Evolutionary conservation across 1,284 basidiomycete species (phyloP), one percentile per base, ranked within the genome.

Genomic region (Apiotrichum sp.): DNA sequence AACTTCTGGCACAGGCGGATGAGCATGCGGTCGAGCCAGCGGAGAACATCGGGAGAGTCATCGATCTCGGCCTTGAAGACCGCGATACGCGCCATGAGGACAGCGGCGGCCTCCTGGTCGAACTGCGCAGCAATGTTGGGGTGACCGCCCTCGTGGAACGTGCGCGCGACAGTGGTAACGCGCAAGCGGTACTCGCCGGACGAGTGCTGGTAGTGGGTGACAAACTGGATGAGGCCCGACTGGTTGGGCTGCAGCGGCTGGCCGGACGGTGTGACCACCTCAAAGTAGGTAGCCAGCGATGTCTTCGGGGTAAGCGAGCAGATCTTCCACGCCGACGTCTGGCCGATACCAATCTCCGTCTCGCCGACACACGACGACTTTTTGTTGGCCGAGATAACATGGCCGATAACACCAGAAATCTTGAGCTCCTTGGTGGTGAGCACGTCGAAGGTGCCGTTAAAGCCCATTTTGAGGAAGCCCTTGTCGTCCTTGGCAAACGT

Each of bases 41-140:
- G 81, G 49, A 99, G 79, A 38, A 98, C 95, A 73, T 98, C 96
- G 0, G 96, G 93, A 6, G 87, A 89, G 78, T 99, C 96, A 72
- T 99, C 96, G 62, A 98, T 96, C 79, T 99, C 96, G 31, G 95
- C 96, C 78, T 98, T 98, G 84, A 98, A 98, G 13, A 98, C 93
- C 0, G 96, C 93, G 71, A 98, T 98, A 61, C 96, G 84, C 3
- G 96, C 91, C 96, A 99, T 98, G 64, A 99, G 80, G 46, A 98
- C 95, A 1, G 96, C 96, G 0, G 96, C 89, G 0, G 93, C 91
- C 78, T 99, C 96, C 75, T 99, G 96, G 78, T 99, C 95, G 73
- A 98, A 98, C 32, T 89, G 91, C 9, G 87, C 86, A 0, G 93
- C 89, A 63, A 98, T 93, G 71, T 84, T 87, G 0, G 92, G 91